These are phyloP conservation scores for Alternaria dauci DNA, from an alignment of 2,329 filamentous ascomycete genomes.

Conservation along the genomic window DNA sequence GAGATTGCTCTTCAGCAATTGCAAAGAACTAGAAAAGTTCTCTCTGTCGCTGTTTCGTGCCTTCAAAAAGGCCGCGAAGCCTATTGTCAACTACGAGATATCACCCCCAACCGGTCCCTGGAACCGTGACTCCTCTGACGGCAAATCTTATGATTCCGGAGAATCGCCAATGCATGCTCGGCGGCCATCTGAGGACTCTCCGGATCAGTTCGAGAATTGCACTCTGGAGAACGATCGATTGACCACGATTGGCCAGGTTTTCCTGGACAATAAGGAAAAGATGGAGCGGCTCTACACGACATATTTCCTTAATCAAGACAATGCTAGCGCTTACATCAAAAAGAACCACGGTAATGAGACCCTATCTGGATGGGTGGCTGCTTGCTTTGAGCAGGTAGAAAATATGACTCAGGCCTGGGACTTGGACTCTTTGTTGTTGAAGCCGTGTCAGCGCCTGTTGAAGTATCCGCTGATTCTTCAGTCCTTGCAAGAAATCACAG, in stretches of 20 bases:
- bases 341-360: conserved; percentile 64
- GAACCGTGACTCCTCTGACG: conserved; percentile 35
- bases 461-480: conserved; percentile 91
- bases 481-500: conserved; percentile 80
- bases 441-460: conserved; percentile 91
- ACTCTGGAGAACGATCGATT: conserved; percentile 62
- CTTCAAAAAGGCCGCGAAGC: conserved; percentile 80
- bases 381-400: conserved; percentile 90
- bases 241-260: conserved; percentile 67
- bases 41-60: conserved; percentile 79
- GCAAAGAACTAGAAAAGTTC: conserved; percentile 87
- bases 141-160: conserved; percentile 23
- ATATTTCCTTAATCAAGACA: conserved; percentile 71
- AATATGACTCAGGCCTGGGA: conserved; percentile 96
- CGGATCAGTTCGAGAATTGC: conserved; percentile 43
- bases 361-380: conserved; percentile 81
- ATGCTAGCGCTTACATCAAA: conserved; percentile 68
- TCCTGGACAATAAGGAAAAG: conserved; percentile 62
- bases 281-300: conserved; percentile 73
- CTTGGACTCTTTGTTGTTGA: conserved; percentile 93
- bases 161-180: conserved; percentile 29
- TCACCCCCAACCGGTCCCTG: conserved; percentile 36
- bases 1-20: conserved; percentile 91
- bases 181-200: conserved; percentile 31
- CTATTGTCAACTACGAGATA: conserved; percentile 70